Percentiles rank a stretch among this genome's conserved stretches.
phyloP scores from a whole-genome alignment of 2,329 filamentous ascomycete species.

The Xylaria sp. region DNA sequence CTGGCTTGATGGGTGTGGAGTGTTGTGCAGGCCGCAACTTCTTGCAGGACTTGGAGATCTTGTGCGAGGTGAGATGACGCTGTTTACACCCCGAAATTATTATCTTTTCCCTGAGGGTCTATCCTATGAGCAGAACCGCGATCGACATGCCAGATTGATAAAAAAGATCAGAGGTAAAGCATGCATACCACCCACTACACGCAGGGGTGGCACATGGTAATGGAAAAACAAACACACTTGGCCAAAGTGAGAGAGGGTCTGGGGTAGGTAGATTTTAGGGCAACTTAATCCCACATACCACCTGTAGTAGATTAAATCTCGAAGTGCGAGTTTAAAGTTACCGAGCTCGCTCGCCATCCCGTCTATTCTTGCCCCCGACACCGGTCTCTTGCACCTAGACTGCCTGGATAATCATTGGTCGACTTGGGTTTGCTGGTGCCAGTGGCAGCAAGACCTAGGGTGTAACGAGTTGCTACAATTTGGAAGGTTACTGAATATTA shows the following conservation, averaged over 20 bases:
- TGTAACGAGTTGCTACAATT: conserved; percentile 15
- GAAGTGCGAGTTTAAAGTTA: conserved; percentile 6
- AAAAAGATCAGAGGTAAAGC: conserved; percentile 30
- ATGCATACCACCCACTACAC: conserved; percentile 47
- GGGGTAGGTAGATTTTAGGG: conserved; percentile 31
- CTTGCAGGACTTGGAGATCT: conserved; percentile 59
- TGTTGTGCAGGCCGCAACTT: conserved; percentile 50
- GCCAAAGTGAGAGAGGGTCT: conserved; percentile 33
- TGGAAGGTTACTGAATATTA: conserved; percentile 10
- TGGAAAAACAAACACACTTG: conserved; percentile 40
- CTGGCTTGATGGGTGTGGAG: conserved; percentile 40
- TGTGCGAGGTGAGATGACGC: conserved; percentile 63
- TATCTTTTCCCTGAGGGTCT: conserved; percentile 20
- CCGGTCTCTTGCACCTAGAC: neutral
- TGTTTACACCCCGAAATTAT: conserved; percentile 46
- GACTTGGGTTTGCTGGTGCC: neutral
- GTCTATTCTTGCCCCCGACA: neutral
- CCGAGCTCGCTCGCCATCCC: neutral
- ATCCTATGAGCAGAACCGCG: conserved; percentile 29
- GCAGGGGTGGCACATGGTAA: conserved; percentile 51
- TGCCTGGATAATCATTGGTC: neutral
- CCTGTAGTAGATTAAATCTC: neutral
- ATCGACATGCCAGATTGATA: conserved; percentile 41
- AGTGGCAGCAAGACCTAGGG: conserved; percentile 7
- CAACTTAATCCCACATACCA: conserved; percentile 12